A percentile compares a stretch with the other conserved stretches of the same genome.
Evolutionary conservation across 805 yeast genomes (phyloP).

Genomic region (Candida xyloterini): DNA sequence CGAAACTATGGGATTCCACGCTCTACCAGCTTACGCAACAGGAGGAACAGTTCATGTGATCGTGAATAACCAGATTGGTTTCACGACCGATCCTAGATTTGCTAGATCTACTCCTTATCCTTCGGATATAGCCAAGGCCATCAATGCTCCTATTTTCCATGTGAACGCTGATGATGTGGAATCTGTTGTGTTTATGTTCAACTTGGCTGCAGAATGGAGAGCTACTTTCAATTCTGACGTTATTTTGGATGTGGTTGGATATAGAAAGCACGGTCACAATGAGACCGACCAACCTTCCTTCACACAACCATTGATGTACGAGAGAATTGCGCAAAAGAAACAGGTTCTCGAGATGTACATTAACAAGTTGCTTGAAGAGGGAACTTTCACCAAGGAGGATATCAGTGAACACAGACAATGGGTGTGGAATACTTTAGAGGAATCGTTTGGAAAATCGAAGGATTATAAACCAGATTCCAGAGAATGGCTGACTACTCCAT

Average conservation of each 20-base stretch:
- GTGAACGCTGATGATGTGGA: constrained; percentile 98
- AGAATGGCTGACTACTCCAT: constrained; percentile 98
- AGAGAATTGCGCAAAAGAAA: constrained; percentile 83
- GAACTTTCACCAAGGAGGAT: constrained; percentile 85
- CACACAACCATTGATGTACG: constrained; percentile 98
- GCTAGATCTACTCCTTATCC: constrained; percentile 98
- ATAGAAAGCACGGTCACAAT: constrained; percentile 98
- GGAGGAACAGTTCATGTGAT: constrained; percentile 98
- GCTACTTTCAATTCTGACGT: constrained; percentile 95
- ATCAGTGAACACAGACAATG: constrained; percentile 94
- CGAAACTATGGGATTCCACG: constrained; percentile 94
- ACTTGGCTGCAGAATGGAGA: constrained; percentile 98
- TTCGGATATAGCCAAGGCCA: constrained; percentile 93
- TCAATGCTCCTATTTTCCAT: constrained; percentile 98
- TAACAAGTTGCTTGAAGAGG: constrained; percentile 76
- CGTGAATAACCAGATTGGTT: constrained; percentile 98
- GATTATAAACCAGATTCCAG: constrained; percentile 87
- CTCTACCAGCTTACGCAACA: constrained; percentile 90
- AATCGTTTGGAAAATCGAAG: constrained; percentile 81
- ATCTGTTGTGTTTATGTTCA: constrained; percentile 85
- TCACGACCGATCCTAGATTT: constrained; percentile 97
- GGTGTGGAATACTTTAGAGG: constrained; percentile 95
- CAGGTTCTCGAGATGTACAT: constrained; percentile 85
- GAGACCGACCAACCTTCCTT: constrained; percentile 99
- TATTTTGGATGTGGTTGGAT: constrained; percentile 94